Conservation (phyloP, 257 asterid genomes). For the Avicennia marina region DNA sequence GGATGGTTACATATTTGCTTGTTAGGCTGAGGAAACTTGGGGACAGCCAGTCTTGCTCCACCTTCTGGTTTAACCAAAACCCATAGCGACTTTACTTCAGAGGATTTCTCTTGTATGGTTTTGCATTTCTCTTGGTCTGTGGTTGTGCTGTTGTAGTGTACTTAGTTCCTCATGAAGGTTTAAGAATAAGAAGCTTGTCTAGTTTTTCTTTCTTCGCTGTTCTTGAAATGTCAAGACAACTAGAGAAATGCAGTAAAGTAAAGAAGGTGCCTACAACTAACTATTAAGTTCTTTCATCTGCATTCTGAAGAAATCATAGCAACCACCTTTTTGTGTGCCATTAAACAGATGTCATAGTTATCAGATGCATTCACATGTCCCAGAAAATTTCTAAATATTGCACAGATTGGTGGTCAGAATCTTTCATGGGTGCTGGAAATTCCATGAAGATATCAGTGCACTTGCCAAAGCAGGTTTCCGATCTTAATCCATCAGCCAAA, state of each 20-base stretch:
- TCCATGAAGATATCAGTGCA: conserved; percentile 19
- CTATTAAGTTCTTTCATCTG: not conserved
- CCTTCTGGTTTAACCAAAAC: conserved; percentile 24
- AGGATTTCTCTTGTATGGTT: not conserved
- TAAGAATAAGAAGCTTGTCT: not conserved
- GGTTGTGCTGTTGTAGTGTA: not conserved
- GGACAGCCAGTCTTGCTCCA: conserved; percentile 23
- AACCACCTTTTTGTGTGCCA: conserved; percentile 12
- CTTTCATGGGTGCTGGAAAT: not conserved
- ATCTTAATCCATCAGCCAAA: conserved; percentile 34
- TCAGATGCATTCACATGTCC: not conserved
- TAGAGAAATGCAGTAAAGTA: not conserved
- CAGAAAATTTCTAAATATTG: not conserved
- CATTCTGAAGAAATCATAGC: not conserved
- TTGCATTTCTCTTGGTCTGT: not conserved
- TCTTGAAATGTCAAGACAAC: not conserved
- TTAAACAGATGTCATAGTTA: not conserved
- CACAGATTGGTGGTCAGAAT: not conserved
- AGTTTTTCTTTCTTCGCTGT: not conserved
- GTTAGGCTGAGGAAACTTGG: conserved; percentile 39
- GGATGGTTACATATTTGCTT: conserved; percentile 57
- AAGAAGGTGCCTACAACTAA: not conserved
- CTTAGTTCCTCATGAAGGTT: too few species aligned
- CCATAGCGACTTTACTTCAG: not conserved
- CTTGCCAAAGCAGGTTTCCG: conserved; percentile 21